Conservation (phyloP, 75 land plant genomes). For the Azolla pinnata region DNA sequence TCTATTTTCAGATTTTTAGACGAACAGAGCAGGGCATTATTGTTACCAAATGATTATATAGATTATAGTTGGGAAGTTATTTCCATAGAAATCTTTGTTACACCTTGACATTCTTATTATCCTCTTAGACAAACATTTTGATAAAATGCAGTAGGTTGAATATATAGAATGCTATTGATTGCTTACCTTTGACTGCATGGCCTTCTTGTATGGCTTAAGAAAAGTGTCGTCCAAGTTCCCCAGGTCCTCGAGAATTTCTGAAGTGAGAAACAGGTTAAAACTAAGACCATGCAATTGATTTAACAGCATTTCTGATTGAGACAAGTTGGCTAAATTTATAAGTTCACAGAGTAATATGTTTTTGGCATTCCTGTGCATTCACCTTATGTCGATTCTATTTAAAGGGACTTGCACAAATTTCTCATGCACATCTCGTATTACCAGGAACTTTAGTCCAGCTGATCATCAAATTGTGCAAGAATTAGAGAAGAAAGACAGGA, state of each 20-base stretch:
- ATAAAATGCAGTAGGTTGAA: background rate
- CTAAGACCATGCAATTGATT: background rate
- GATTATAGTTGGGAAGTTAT: background rate
- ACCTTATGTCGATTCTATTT: background rate
- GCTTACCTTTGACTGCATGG: too few species aligned
- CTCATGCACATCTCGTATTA: too few species aligned
- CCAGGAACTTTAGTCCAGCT: background rate
- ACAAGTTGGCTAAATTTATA: background rate
- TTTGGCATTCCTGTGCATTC: background rate
- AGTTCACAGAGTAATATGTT: background rate
- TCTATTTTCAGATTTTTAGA: background rate
- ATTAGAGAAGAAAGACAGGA: background rate
- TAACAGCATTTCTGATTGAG: background rate
- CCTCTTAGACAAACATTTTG: background rate
- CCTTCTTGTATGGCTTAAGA: too few species aligned
- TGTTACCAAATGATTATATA: background rate
- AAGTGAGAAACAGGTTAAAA: background rate
- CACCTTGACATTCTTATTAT: background rate
- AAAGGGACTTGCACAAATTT: background rate
- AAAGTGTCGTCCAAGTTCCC: too few species aligned
- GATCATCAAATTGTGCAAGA: slow-evolving; percentile 1
- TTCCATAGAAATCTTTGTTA: background rate
- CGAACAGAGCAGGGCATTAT: too few species aligned
- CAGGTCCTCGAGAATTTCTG: too few species aligned
- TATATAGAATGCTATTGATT: background rate